Percentiles rank a stretch among this genome's conserved stretches.
phyloP scores from a whole-genome alignment of 495 filamentous ascomycete genomes.

The Oleoguttula mirabilis region DNA sequence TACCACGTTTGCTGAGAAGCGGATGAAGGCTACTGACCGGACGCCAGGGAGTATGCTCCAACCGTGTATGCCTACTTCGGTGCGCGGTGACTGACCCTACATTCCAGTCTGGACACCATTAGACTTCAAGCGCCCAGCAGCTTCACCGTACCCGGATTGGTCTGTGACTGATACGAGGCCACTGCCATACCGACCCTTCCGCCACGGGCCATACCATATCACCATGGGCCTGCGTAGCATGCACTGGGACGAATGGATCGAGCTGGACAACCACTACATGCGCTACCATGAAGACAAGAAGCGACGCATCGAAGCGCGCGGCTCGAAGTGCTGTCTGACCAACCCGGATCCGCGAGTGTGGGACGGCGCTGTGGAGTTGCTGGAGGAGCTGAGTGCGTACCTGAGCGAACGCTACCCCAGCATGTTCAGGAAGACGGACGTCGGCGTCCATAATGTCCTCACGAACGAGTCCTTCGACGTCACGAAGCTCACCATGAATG shows the following conservation, averaged over 20 bases:
- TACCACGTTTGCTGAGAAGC: constrained; percentile 9
- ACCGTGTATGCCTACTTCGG: neutral
- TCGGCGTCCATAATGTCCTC: constrained; percentile 57
- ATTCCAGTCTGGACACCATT: constrained; percentile 55
- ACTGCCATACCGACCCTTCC: constrained; percentile 73
- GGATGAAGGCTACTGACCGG: constrained; percentile 17
- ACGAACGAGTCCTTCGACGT: constrained; percentile 68
- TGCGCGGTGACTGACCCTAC: constrained; percentile 1
- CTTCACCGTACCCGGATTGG: constrained; percentile 60
- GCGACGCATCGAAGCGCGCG: constrained; percentile 57
- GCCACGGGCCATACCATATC: constrained; percentile 69
- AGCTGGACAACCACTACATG: constrained; percentile 74
- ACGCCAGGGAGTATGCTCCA: constrained; percentile 26
- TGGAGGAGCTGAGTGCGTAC: constrained; percentile 65
- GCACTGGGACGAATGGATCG: constrained; percentile 76
- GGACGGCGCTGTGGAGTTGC: constrained; percentile 64
- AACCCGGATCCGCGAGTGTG: constrained; percentile 52
- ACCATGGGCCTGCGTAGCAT: constrained; percentile 75
- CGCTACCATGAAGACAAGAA: constrained; percentile 66
- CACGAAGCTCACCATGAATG: constrained; percentile 45
- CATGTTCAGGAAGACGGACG: constrained; percentile 52
- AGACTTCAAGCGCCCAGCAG: constrained; percentile 54
- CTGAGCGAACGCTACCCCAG: constrained; percentile 71
- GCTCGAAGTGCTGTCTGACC: constrained; percentile 56
- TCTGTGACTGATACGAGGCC: constrained; percentile 59